Evolutionary conservation across 306 rosid species (phyloP), one percentile per base, ranked within the genome.

Genomic region (Argentina anserina): DNA sequence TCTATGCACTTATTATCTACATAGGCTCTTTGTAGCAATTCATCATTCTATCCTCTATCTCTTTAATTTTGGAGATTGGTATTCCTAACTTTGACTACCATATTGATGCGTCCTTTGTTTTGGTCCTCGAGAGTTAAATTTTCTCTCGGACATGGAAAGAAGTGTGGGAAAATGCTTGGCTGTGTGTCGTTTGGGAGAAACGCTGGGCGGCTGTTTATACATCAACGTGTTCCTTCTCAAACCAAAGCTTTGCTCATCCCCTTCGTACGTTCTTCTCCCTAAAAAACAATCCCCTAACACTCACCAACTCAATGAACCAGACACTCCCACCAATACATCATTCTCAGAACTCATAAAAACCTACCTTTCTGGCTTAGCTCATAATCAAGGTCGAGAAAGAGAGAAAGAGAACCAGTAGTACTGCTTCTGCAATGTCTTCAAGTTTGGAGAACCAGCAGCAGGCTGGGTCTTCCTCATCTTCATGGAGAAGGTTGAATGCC

Each of bases 181-280:
- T 73, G 60, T 62, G 28, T 43, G 43, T 45, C 9, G 34, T 46
- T 23, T 46, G 10, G 34, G 13, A 4, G 9, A 12, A 63, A 81
- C 75, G 84, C 75, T 76, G 87, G 88, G 74, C 78, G 90, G 92
- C 63, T 77, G 9, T 31, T 20, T 77, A 18, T 53, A 67, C 71
- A 67, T 78, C 90, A 73, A 88, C 92, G 92, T 88, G 92, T 83
- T 85, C 88, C 72, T 78, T 83, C 80, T 29, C 76, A 47, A 75
- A 64, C 92, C 92, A 88, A 87, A 69, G 71, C 53, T 78, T 41
- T 20, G 37, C 53, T 66, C 68, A n/a, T 64, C 67, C 6, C 25
- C 43, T 33, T 34, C 28, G 43, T 8, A 33, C 26, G 41, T 60
- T 31, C 61, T 9, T 23, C 58, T 25, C 10, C 37, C 65, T 29